phyloP scores from a whole-genome alignment of 2,329 filamentous ascomycete species.

The Aquanectria penicillioides region DNA sequence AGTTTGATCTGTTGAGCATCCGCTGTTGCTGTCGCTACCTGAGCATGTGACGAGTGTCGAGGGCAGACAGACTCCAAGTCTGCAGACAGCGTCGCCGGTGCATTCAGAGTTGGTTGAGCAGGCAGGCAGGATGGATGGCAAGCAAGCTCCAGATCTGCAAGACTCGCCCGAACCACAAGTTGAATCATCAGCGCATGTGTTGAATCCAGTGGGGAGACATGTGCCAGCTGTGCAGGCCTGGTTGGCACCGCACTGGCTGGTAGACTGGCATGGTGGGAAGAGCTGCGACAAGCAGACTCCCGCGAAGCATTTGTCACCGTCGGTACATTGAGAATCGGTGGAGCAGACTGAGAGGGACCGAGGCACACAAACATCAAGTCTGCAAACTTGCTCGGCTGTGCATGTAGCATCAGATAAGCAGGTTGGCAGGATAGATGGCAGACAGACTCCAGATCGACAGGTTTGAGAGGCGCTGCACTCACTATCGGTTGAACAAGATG shows the following conservation, averaged over 20 bases:
- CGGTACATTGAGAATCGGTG: background rate
- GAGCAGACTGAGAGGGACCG: background rate
- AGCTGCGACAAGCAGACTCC: background rate
- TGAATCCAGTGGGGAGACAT: conserved; percentile 4
- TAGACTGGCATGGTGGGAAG: background rate
- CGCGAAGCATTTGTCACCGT: background rate
- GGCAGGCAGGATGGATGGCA: conserved; percentile 3
- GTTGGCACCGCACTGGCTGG: background rate
- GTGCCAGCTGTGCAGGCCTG: conserved; percentile 2
- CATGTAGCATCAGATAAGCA: conserved; percentile 3
- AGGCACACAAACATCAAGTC: conserved; percentile 10
- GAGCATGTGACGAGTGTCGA: background rate
- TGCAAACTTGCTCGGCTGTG: conserved; percentile 14
- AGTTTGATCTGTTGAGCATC: background rate
- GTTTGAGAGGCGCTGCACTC: background rate
- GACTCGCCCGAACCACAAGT: background rate
- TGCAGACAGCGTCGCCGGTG: background rate
- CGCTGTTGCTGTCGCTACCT: background rate
- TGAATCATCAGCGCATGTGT: background rate
- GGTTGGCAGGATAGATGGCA: conserved; percentile 1
- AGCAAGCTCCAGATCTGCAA: conserved; percentile 2
- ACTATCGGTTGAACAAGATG: background rate
- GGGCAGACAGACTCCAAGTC: conserved; percentile 11
- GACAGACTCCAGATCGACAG: conserved; percentile 1
- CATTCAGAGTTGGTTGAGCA: conserved; percentile 12